Evolutionary conservation across 2,329 filamentous ascomycete species (phyloP).

Genomic region (Seiridium unicorne): DNA sequence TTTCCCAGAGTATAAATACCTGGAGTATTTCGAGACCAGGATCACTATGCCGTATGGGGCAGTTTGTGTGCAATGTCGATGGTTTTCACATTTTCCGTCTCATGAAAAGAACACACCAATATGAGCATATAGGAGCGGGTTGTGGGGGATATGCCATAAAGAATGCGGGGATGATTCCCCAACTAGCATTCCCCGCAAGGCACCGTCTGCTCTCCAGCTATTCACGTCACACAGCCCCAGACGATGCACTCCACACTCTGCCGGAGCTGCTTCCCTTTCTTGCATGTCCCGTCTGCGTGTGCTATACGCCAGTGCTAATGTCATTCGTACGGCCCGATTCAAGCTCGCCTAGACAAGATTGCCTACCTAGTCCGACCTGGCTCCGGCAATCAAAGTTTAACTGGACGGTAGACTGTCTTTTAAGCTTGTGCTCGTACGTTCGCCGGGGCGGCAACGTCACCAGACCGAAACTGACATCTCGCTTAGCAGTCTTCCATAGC

Average conservation of each 20-base stretch:
- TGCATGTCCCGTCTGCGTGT: slow-evolving; percentile 17
- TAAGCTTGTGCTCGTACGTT: neutral
- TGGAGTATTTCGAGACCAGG: too few relatives aligned
- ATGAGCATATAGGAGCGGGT: neutral
- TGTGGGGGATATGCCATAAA: neutral
- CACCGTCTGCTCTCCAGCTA: slow-evolving; percentile 1
- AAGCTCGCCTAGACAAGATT: slow-evolving; percentile 9
- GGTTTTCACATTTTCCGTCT: too few relatives aligned
- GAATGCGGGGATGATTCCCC: slow-evolving; percentile 3
- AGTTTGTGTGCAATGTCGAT: too few relatives aligned
- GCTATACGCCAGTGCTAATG: slow-evolving; percentile 9
- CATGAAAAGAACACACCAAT: too few relatives aligned
- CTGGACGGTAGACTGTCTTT: neutral
- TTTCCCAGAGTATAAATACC: too few relatives aligned
- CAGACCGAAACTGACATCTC: slow-evolving; percentile 2
- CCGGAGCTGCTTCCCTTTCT: slow-evolving; percentile 22
- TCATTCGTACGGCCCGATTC: slow-evolving; percentile 19
- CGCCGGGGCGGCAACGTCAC: neutral
- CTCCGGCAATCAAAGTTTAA: neutral
- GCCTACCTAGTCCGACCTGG: slow-evolving; percentile 6
- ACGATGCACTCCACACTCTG: slow-evolving; percentile 10
- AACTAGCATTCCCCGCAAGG: slow-evolving; percentile 7
- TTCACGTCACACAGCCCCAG: slow-evolving; percentile 5
- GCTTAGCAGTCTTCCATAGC: neutral
- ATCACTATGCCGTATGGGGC: too few relatives aligned